These are phyloP conservation scores for Tolypocladium pustulatum DNA, from an alignment of 2,329 filamentous ascomycete genomes.

Conservation along the genomic window DNA sequence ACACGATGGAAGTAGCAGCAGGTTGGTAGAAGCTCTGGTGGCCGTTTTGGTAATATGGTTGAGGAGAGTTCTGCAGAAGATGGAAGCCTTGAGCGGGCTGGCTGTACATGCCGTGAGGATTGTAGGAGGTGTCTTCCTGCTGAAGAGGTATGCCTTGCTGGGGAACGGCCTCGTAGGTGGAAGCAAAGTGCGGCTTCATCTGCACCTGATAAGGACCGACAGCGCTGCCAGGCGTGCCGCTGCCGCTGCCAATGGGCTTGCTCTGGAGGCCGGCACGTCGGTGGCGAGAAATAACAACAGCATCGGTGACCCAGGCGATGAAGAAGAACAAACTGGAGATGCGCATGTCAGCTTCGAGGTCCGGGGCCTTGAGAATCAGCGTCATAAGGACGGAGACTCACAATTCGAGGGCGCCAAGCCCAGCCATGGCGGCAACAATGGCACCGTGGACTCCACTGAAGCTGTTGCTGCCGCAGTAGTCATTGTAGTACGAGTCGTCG, in stretches of 20 bases:
- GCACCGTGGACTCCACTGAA: background rate
- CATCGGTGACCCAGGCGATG: slow-evolving; percentile 28
- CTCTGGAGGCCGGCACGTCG: slow-evolving; percentile 30
- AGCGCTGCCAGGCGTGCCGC: background rate
- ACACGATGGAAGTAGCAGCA: background rate
- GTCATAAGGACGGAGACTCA: slow-evolving; percentile 16
- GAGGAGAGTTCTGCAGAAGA: background rate
- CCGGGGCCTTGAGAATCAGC: background rate
- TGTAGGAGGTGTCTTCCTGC: slow-evolving; percentile 10
- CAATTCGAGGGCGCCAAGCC: slow-evolving; percentile 32
- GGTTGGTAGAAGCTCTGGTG: background rate
- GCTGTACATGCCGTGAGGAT: slow-evolving; percentile 6
- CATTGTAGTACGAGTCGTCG: background rate
- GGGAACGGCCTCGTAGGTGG: slow-evolving; percentile 6
- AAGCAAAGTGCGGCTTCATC: slow-evolving; percentile 3
- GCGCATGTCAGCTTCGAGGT: background rate
- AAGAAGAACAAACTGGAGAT: slow-evolving; percentile 28
- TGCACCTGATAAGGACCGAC: slow-evolving; percentile 2
- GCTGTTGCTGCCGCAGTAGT: background rate
- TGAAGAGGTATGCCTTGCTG: slow-evolving; percentile 5
- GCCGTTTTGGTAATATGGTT: background rate
- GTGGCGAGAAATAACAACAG: slow-evolving; percentile 31
- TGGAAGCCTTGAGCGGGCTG: slow-evolving; percentile 1
- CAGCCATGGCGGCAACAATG: slow-evolving; percentile 23
- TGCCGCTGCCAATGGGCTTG: slow-evolving; percentile 11